Conservation (phyloP, 2,329 filamentous ascomycete genomes). For the Aspergillus viridinutans region DNA sequence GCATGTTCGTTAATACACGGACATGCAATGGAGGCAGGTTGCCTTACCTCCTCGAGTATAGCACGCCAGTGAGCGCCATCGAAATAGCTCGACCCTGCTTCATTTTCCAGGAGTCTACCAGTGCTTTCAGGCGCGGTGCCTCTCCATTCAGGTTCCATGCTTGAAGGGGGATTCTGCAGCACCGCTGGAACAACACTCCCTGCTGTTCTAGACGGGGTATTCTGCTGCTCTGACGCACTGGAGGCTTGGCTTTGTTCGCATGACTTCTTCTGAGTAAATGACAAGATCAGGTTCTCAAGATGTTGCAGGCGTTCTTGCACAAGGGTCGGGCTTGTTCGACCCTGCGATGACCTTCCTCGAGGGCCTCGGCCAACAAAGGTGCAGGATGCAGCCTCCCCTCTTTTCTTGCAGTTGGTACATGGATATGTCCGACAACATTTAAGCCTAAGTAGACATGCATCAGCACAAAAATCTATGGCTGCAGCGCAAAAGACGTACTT, state of each 20-base stretch:
- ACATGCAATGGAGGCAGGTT: neutral
- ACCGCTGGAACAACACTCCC: neutral
- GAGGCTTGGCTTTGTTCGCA: slow-evolving; percentile 6
- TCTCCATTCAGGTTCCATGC: slow-evolving; percentile 8
- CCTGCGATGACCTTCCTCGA: slow-evolving; percentile 24
- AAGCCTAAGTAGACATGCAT: slow-evolving; percentile 17
- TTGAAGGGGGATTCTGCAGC: slow-evolving; percentile 9
- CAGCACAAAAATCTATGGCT: neutral
- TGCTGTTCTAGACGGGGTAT: neutral
- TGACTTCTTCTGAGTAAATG: slow-evolving; percentile 28
- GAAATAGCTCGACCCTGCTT: slow-evolving; percentile 32
- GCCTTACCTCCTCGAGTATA: slow-evolving; percentile 33
- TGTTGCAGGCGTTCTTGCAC: slow-evolving; percentile 35
- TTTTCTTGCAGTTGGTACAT: slow-evolving; percentile 32
- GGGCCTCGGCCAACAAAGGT: slow-evolving; percentile 35
- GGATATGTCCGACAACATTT: slow-evolving; percentile 36
- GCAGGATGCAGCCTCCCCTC: slow-evolving; percentile 28
- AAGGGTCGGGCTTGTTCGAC: slow-evolving; percentile 23
- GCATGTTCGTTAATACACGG: neutral
- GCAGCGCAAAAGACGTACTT: slow-evolving; percentile 23
- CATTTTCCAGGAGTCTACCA: slow-evolving; percentile 28
- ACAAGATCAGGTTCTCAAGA: slow-evolving; percentile 34
- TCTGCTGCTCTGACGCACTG: neutral
- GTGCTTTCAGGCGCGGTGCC: slow-evolving; percentile 17
- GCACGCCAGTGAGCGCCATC: slow-evolving; percentile 35